Percentiles rank a stretch among this genome's conserved stretches.
Conservation (phyloP, 2,329 filamentous ascomycete species). For the Daldinia sp. region DNA sequence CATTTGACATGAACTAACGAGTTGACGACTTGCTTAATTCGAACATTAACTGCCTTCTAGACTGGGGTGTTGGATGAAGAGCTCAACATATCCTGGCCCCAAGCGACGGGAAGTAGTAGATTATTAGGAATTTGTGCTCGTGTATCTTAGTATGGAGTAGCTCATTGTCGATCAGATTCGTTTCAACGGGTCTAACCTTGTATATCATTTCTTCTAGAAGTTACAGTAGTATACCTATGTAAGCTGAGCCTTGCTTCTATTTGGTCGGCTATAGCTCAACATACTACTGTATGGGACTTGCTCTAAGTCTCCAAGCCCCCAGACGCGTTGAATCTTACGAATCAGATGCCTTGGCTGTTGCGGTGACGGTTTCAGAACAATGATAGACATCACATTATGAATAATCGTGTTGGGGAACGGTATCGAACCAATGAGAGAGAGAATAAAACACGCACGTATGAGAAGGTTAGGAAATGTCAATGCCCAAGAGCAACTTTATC, state of each 20-base stretch:
- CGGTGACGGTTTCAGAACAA: not conserved
- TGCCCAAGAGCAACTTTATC: not conserved
- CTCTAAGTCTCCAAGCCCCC: not conserved
- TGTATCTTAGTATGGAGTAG: not conserved
- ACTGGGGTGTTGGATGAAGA: not conserved
- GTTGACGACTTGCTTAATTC: conserved; percentile 22
- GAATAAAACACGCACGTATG: not conserved
- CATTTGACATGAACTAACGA: conserved; percentile 7
- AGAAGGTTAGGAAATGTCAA: not conserved
- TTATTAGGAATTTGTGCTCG: not conserved
- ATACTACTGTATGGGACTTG: not conserved
- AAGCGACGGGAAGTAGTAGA: not conserved
- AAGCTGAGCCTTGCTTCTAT: not conserved
- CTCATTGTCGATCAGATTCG: not conserved
- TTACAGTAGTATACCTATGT: not conserved
- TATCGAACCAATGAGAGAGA: not conserved
- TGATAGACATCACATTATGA: not conserved
- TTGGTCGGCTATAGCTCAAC: conserved; percentile 8
- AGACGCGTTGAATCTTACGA: not conserved
- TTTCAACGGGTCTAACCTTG: not conserved
- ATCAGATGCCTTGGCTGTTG: not conserved
- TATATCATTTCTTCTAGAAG: not conserved
- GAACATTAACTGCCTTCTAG: not conserved
- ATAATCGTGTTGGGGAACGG: conserved; percentile 16
- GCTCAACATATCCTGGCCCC: conserved; percentile 4